phyloP scores from a whole-genome alignment of 148 eudicot species.

The Bassia scoparia region DNA sequence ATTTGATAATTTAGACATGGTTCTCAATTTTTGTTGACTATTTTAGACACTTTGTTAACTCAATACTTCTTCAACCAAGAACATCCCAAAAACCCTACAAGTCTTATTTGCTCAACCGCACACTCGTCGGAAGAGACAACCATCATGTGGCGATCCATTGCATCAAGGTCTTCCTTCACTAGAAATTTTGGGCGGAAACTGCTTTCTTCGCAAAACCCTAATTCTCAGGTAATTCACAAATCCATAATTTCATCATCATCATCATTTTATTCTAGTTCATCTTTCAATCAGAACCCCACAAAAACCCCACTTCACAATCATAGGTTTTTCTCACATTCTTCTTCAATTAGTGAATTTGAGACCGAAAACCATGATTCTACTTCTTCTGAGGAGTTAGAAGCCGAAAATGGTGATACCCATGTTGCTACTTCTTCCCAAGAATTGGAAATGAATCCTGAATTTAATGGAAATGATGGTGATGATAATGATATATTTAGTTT shows the following conservation, averaged over 20 bases:
- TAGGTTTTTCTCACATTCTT: slow-evolving; percentile 39
- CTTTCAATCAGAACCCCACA: slow-evolving; percentile 6
- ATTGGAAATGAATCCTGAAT: background rate
- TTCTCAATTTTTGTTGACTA: no score
- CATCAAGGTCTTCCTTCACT: slow-evolving; percentile 25
- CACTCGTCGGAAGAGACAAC: background rate
- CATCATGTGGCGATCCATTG: slow-evolving; percentile 43
- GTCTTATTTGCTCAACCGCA: background rate
- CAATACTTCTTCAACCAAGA: background rate
- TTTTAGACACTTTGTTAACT: no score
- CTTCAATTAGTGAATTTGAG: slow-evolving; percentile 32
- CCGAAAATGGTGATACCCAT: slow-evolving; percentile 17
- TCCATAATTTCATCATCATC: slow-evolving; percentile 19
- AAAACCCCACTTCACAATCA: slow-evolving; percentile 25
- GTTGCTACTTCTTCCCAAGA: slow-evolving; percentile 18
- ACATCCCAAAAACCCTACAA: background rate
- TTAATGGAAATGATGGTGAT: slow-evolving; percentile 21
- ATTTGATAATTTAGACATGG: no score
- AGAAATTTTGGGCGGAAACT: slow-evolving; percentile 23
- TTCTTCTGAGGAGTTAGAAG: slow-evolving; percentile 27
- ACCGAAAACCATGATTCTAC: slow-evolving; percentile 23
- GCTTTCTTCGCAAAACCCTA: slow-evolving; percentile 5
- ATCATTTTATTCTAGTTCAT: slow-evolving; percentile 12
- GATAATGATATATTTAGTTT: slow-evolving; percentile 17
- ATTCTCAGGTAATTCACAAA: slow-evolving; percentile 33